A percentile compares a stretch with the other conserved stretches of the same genome.
Evolutionary conservation across 805 yeast species (phyloP).

Genomic region (Teunomyces atbi): DNA sequence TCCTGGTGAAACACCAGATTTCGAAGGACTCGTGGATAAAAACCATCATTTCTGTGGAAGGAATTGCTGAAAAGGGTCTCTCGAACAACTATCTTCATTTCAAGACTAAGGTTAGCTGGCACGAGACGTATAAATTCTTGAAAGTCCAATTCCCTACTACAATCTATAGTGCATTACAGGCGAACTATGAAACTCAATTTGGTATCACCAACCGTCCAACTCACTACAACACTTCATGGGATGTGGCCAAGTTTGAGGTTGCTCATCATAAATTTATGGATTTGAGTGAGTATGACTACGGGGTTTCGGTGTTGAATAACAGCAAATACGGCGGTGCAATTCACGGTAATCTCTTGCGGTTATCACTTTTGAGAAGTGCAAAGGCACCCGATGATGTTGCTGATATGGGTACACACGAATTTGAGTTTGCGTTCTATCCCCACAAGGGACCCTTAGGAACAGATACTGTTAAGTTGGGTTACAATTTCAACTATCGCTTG

Average conservation of each 20-base stretch:
- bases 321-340: conserved; percentile 89
- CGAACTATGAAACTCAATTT: conserved; percentile 90
- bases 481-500: conserved; percentile 69
- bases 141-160: conserved; percentile 95
- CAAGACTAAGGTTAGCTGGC: conserved; percentile 68
- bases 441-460: conserved; percentile 67
- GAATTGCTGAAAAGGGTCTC: conserved; percentile 47
- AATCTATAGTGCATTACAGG: conserved; percentile 62
- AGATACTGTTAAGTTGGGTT: conserved; percentile 70
- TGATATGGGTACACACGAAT: conserved; percentile 85
- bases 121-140: conserved; percentile 80
- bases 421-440: conserved; percentile 82
- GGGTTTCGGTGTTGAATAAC: conserved; percentile 81
- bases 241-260: conserved; percentile 93
- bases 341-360: conserved; percentile 88
- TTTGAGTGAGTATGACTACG: conserved; percentile 80
- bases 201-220: conserved; percentile 92
- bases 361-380: conserved; percentile 84
- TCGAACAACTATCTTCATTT: conserved; percentile 37
- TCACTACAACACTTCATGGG: conserved; percentile 94
- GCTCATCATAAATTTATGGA: conserved; percentile 94
- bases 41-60: conserved; percentile 69
- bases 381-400: conserved; percentile 94
- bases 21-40: conserved; percentile 57
- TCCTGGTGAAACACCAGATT: conserved; percentile 61